Conservation (phyloP, 805 yeast genomes). For the Diddensiella transvaalensis region DNA sequence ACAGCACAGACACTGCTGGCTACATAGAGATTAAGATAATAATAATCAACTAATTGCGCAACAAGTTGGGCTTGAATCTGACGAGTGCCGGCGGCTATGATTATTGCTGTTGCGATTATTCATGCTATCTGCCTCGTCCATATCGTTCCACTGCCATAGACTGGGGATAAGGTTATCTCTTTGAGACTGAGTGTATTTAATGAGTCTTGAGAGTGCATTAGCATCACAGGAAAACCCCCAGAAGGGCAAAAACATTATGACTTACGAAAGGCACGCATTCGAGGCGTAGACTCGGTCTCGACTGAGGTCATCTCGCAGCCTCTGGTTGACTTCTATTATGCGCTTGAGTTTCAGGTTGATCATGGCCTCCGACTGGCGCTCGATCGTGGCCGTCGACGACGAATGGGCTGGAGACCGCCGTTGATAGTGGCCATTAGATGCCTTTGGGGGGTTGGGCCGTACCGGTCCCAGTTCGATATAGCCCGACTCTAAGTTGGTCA, state of each 20-base stretch:
- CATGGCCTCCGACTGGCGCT: conserved; percentile 16
- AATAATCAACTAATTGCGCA: background rate
- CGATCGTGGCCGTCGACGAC: conserved; percentile 2
- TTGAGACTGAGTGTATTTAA: conserved; percentile 11
- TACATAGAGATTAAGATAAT: background rate
- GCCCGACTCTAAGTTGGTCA: background rate
- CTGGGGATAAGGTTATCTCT: conserved; percentile 15
- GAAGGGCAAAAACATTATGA: background rate
- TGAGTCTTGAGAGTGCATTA: conserved; percentile 5
- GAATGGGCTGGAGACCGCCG: background rate
- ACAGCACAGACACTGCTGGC: background rate
- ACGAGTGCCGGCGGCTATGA: background rate
- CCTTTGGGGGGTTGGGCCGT: background rate
- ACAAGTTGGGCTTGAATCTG: background rate
- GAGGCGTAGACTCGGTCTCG: conserved; percentile 19
- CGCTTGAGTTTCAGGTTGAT: conserved; percentile 13
- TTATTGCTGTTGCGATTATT: conserved; percentile 1
- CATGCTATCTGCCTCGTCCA: conserved; percentile 10
- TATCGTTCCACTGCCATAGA: conserved; percentile 15
- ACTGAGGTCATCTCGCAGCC: conserved; percentile 18
- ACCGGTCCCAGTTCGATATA: conserved; percentile 4
- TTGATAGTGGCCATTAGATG: background rate
- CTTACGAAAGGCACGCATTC: conserved; percentile 15
- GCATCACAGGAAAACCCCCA: background rate
- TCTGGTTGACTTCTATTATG: conserved; percentile 15